Base-by-base conservation (phyloP, 169 alveolate species). In the Eimeria praecox region DNA sequence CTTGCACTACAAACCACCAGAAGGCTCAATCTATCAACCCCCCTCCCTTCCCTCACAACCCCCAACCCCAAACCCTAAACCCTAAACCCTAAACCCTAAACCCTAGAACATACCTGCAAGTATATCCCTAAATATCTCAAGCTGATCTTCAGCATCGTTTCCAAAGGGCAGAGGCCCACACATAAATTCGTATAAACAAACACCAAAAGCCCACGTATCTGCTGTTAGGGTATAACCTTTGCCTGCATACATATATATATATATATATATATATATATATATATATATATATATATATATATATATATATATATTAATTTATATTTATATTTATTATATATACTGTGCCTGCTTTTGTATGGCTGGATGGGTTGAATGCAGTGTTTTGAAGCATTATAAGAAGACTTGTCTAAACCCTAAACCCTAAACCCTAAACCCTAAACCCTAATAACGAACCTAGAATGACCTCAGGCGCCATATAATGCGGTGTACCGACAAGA, bases 131-230 rank as follows among this genome's bases (percentile, higher is more conserved):
- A 99, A 99, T 33, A 99, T 98, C 95, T 98, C 99, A 75, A 98
- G 97, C 62, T 99, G 99, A 95, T 99, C 99, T 46, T 98, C 99
- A 30, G 99, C 99, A 95, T 98, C 99, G 92, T 97, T 98, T 16
- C 99, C 99, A 95, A 99, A 99, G 27, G 99, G 99, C 30, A 99
- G 98, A 38, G 98, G 98, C 1, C 99, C 99, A 95, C 99, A 99
- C 94, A 99, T 96, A 95, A 99, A 99, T 95, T 99, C 99, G 96
- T 98, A 99, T n/a, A 99, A 97, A 92, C 99, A 98, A 22, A 99
- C 98, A n/a, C 99, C 99, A 77, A 99, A 96, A 24, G 99, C 98
- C 99, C 99, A 99, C 16, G 98, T 98, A 96, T 99, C 99, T 56
- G 99, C 99, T 35, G 99, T 97, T 89, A 98, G 98, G n/a, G 99